Evolutionary conservation across 192 early-diverging fungal genomes (phyloP), one percentile per base, ranked within the genome.

Genomic region (Coemansia sp.): DNA sequence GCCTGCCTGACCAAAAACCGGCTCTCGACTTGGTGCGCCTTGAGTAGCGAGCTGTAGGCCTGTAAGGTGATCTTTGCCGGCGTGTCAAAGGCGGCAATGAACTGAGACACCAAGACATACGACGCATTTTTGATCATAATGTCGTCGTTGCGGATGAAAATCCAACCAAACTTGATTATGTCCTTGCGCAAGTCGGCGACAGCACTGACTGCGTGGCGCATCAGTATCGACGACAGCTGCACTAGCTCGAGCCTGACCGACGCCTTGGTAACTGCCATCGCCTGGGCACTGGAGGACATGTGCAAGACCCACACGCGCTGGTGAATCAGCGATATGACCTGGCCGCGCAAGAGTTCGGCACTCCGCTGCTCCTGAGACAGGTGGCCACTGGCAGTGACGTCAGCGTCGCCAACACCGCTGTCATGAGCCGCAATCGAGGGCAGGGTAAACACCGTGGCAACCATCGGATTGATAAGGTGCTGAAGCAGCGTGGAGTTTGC

Each of bases 141-240:
- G 55, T 99, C 98, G 68, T 98, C 97, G 62, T 79, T 75, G 71
- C 88, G 88, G 55, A 91, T 88, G 68, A 91, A 89, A 57, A 89
- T 88, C 97, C 97, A 98, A 6, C 92, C 94, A 85, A 96, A 97
- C 73, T 95, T 95, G 72, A 98, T 96, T 19, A 97, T 89, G 63
- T 97, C 94, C 74, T 94, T 95, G 32, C 90, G 86, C 40, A 85
- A 75, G 62, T 96, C 94, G 13, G 87, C 88, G 46, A 97, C 87
- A 3, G 91, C 77, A n/a, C 84, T 67, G 3, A 92, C 89, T 0
- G 91, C 92, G 71, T 91, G 89, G 67, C 95, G 93, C 7, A 82
- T 76, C 47, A 98, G 85, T 38, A 97, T 85, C 1, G 95, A 88
- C 0, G 95, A 94, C 69, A 98, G 87, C 78, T 98, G 97, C 17